Evolutionary conservation across 352 stramenopile genomes (phyloP), one percentile per base, ranked within the genome.

Genomic region (Pythium dissimile): DNA sequence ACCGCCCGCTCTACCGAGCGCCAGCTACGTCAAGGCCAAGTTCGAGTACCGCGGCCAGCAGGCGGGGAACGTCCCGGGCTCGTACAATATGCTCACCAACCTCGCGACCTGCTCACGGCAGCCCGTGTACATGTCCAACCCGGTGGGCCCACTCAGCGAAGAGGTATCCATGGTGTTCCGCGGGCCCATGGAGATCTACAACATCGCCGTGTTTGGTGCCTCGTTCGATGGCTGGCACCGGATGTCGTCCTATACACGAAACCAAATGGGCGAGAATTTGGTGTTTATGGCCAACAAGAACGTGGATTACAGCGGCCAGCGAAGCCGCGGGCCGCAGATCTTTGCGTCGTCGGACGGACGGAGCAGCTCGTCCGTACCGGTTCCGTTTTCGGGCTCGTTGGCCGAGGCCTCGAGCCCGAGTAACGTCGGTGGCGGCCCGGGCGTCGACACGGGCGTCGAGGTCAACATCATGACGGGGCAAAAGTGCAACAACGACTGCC

Each of bases 241-340:
- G 7, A 70, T 82, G 20, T 90, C 80, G 12, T 84, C 43, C 18
- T 90, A 90, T 68, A 65, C 51, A 0, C 62, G 66, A 7, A 54
- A 69, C 48, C 51, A 64, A 10, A 45, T 27, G 8, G 66, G 63
- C 3, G 67, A 74, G 3, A 90, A 90, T 53, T 28, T 90, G 9
- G 55, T 74, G 13, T 90, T 90, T 54, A 77, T 90, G 69, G 88
- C 84, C 75, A 90, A 90, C 65, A 74, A 72, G 67, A 86, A 88
- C 62, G 55, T 84, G 5, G 80, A 88, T 54, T 89, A 83, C 49
- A 67, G 55, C 11, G 75, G 73, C n/a, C 32, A 52, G 16, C 44
- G 52, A 20, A 8, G 35, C 7, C 43, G 42, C n/a, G 66, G 74
- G 1, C 80, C 80, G 0, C 80, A 90, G 57, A 67, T 67, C n/a